These are phyloP conservation scores for Rutstroemia sp. DNA, from an alignment of 2,329 filamentous ascomycete species.

Conservation along the genomic window DNA sequence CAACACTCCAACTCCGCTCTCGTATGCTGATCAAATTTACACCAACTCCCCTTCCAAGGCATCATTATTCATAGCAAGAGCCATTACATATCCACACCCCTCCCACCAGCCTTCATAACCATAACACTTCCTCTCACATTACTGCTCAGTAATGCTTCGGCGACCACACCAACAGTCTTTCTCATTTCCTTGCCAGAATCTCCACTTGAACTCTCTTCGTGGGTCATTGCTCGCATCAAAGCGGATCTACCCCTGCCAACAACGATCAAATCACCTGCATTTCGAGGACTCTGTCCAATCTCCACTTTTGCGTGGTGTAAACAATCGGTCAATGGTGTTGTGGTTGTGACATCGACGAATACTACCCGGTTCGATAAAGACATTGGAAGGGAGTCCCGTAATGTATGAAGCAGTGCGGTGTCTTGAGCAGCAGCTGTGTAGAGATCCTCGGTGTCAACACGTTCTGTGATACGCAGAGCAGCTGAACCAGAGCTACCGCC, in stretches of 20 bases:
- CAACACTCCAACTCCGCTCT: too few relatives aligned
- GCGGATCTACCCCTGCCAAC: constrained; percentile 42
- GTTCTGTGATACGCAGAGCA: constrained; percentile 16
- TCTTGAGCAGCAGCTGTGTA: constrained; percentile 23
- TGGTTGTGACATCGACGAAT: constrained; percentile 44
- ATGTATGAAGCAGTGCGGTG: constrained; percentile 46
- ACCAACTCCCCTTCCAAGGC: too few relatives aligned
- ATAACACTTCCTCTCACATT: constrained; percentile 60
- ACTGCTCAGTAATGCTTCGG: constrained; percentile 50
- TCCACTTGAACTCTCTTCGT: constrained; percentile 15
- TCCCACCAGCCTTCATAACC: constrained; percentile 53
- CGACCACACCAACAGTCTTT: constrained; percentile 51
- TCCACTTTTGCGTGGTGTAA: constrained; percentile 49
- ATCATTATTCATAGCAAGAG: too few relatives aligned
- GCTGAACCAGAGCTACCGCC: constrained; percentile 6
- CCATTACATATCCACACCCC: constrained; percentile 10
- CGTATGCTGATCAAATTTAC: too few relatives aligned
- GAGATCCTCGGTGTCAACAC: constrained; percentile 19
- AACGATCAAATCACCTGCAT: constrained; percentile 65
- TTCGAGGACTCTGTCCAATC: constrained; percentile 52
- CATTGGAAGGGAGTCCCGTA: constrained; percentile 47
- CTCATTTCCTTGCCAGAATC: constrained; percentile 35
- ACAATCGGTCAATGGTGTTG: constrained; percentile 31
- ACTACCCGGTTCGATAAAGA: constrained; percentile 47
- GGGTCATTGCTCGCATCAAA: constrained; percentile 14